Evolutionary conservation across 2,329 filamentous ascomycete species (phyloP).

Genomic region (Tolypocladium nubicola): DNA sequence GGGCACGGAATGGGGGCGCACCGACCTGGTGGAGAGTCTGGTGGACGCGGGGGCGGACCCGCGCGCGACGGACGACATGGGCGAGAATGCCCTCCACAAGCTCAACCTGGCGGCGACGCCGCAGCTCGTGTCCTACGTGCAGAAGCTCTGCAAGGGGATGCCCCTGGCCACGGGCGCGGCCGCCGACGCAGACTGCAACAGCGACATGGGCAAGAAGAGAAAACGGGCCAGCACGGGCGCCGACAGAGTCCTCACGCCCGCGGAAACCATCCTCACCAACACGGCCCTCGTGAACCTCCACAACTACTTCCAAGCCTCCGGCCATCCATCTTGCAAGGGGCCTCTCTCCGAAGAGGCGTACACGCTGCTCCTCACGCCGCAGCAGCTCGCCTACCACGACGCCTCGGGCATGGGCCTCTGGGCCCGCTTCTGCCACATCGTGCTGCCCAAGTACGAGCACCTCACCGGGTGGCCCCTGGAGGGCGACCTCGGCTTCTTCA

Average conservation of each 20-base stretch:
- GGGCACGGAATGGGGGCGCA: constrained; percentile 16
- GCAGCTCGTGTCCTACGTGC: constrained; percentile 12
- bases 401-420: constrained; percentile 10
- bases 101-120: constrained; percentile 14
- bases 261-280: constrained; percentile 19
- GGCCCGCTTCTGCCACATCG: constrained; percentile 13
- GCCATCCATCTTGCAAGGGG: constrained; percentile 13
- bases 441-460: not conserved
- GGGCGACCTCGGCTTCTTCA: not conserved
- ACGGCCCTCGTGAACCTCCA: constrained; percentile 3
- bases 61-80: constrained; percentile 4
- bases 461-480: not conserved
- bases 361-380: constrained; percentile 11
- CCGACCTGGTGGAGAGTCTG: constrained; percentile 10
- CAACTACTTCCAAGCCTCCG: constrained; percentile 1
- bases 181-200: not conserved
- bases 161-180: constrained; percentile 5
- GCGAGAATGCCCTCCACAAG: constrained; percentile 10
- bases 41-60: constrained; percentile 9
- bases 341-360: constrained; percentile 7
- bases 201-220: not conserved
- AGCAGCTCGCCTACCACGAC: constrained; percentile 12
- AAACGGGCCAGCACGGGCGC: not conserved
- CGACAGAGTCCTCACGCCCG: constrained; percentile 10
- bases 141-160: constrained; percentile 8